These are phyloP conservation scores for Termitomyces sp. DNA, from an alignment of 768 basidiomycete genomes.

Conservation along the genomic window DNA sequence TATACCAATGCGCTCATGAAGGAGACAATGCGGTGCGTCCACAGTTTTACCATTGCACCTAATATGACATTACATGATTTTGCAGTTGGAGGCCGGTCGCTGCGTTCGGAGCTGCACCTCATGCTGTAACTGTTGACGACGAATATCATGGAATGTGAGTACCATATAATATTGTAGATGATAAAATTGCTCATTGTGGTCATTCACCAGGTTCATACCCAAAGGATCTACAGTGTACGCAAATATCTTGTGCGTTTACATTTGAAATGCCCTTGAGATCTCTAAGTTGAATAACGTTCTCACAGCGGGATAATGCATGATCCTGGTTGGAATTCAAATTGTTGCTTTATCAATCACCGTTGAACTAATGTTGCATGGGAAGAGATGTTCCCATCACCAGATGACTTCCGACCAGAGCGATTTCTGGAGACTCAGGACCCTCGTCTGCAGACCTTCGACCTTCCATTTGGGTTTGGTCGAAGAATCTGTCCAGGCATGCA, in stretches of 20 bases:
- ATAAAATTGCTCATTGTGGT: not conserved
- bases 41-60: not conserved
- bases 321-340: slow-evolving; percentile 24
- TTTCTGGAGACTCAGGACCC: slow-evolving; percentile 33
- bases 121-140: slow-evolving; percentile 37
- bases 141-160: slow-evolving; percentile 35
- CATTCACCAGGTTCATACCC: slow-evolving; percentile 28
- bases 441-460: slow-evolving; percentile 29
- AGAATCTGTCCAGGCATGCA: slow-evolving; percentile 38
- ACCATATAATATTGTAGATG: not conserved
- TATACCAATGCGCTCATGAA: slow-evolving; percentile 38
- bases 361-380: not conserved
- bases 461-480: slow-evolving; percentile 42
- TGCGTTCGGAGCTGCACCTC: slow-evolving; percentile 28
- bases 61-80: not conserved
- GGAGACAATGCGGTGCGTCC: slow-evolving; percentile 31
- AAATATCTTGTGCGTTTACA: slow-evolving; percentile 29
- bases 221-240: slow-evolving; percentile 38
- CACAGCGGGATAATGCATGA: slow-evolving; percentile 34
- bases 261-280: not conserved
- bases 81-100: slow-evolving; percentile 18
- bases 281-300: not conserved
- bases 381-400: slow-evolving; percentile 32
- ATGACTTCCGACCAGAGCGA: slow-evolving; percentile 38
- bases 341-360: not conserved